Conservation (phyloP, 2,329 filamentous ascomycete species). For the Ceratocystis cubensis region DNA sequence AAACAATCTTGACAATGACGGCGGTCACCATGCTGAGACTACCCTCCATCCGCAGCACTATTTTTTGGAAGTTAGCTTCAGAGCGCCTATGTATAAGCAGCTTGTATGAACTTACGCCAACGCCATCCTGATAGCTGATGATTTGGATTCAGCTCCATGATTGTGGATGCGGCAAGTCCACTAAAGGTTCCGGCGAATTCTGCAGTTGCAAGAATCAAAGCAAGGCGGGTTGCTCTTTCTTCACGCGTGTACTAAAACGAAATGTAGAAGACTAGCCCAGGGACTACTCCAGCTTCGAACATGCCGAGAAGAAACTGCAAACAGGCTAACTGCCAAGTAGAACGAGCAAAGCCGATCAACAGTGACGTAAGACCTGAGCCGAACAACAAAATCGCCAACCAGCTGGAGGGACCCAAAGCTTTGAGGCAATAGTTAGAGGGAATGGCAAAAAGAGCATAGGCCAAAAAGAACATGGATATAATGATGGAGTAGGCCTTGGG, state of each 20-base stretch:
- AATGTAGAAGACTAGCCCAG: slow-evolving; percentile 53
- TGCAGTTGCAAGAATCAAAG: slow-evolving; percentile 55
- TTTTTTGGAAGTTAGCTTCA: not conserved
- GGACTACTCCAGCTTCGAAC: slow-evolving; percentile 60
- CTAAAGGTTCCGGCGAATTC: slow-evolving; percentile 62
- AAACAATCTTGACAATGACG: slow-evolving; percentile 49
- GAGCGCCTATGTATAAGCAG: slow-evolving; percentile 30
- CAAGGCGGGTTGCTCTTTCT: slow-evolving; percentile 56
- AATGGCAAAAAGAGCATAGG: slow-evolving; percentile 49
- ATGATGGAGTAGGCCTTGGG: slow-evolving; percentile 46
- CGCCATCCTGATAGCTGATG: slow-evolving; percentile 55
- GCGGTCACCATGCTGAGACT: slow-evolving; percentile 52
- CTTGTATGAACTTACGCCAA: slow-evolving; percentile 53
- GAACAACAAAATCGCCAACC: slow-evolving; percentile 54
- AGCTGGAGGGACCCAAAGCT: slow-evolving; percentile 49
- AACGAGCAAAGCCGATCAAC: slow-evolving; percentile 50
- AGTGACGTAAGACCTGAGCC: slow-evolving; percentile 57
- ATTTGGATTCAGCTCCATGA: slow-evolving; percentile 56
- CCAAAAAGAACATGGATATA: slow-evolving; percentile 50
- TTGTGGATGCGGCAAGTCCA: slow-evolving; percentile 58
- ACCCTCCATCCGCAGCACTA: slow-evolving; percentile 49
- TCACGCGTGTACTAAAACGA: slow-evolving; percentile 63
- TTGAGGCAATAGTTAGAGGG: slow-evolving; percentile 56
- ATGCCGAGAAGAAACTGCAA: slow-evolving; percentile 56
- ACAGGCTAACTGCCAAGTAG: slow-evolving; percentile 49